A percentile compares a stretch with the other conserved stretches of the same genome.
These are phyloP conservation scores for Aspergillus sp. DNA, from an alignment of 2,329 filamentous ascomycete species.

Conservation along the genomic window DNA sequence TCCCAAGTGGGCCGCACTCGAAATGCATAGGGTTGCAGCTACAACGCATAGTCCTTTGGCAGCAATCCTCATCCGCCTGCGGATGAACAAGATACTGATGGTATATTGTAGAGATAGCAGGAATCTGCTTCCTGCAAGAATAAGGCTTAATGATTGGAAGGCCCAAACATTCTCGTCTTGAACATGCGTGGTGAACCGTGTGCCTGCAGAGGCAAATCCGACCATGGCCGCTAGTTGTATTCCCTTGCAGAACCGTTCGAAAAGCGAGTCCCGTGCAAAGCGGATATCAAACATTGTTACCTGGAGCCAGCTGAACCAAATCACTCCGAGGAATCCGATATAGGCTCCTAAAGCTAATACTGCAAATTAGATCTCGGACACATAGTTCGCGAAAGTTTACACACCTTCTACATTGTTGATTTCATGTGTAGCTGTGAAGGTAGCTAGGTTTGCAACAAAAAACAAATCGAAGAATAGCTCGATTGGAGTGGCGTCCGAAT, in stretches of 20 bases:
- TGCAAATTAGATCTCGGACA: conserved; percentile 13
- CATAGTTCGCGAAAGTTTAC: conserved; percentile 7
- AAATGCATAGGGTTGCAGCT: conserved; percentile 28
- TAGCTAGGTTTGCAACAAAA: conserved; percentile 64
- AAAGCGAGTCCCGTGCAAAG: conserved; percentile 64
- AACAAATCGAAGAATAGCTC: conserved; percentile 63
- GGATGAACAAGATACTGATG: conserved; percentile 34
- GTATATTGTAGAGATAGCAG: conserved; percentile 56
- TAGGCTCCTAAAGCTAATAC: conserved; percentile 44
- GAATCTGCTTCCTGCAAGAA: conserved; percentile 55
- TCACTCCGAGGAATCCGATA: conserved; percentile 56
- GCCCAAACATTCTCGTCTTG: conserved; percentile 43
- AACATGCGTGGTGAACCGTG: conserved; percentile 43
- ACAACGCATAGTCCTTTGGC: conserved; percentile 30
- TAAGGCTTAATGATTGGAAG: conserved; percentile 43
- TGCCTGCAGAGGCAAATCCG: conserved; percentile 62
- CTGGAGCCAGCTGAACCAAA: conserved; percentile 70
- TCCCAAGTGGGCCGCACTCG: conserved; percentile 29
- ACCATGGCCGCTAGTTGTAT: conserved; percentile 65
- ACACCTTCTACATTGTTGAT: conserved; percentile 51
- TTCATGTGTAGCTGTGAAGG: conserved; percentile 58
- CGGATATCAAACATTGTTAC: conserved; percentile 65
- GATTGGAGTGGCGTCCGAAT: conserved; percentile 54
- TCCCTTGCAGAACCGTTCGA: conserved; percentile 60
- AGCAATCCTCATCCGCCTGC: conserved; percentile 25